Conservation (phyloP, 2,329 filamentous ascomycete species). For the Trichoderma gracile region DNA sequence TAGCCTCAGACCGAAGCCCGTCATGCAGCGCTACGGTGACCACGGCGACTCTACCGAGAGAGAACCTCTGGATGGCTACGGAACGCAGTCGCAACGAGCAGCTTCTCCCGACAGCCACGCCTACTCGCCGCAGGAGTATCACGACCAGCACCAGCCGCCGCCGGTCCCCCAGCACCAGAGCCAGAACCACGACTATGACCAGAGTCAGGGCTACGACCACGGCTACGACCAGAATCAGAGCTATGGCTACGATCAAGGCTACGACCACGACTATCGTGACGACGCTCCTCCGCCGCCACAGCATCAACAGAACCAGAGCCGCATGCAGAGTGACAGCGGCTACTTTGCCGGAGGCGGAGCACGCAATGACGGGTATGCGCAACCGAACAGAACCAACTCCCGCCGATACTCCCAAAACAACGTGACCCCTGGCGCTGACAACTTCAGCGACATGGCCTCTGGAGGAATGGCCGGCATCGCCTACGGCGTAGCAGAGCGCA, state of each 20-base stretch:
- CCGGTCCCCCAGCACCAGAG: conserved; percentile 1
- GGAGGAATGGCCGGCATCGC: conserved; percentile 70
- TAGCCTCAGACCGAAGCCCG: background rate
- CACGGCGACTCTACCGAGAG: conserved; percentile 39
- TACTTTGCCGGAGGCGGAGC: conserved; percentile 10
- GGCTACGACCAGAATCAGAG: background rate
- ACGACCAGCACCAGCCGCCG: conserved; percentile 28
- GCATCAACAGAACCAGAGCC: background rate
- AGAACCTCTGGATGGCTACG: conserved; percentile 38
- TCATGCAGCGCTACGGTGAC: conserved; percentile 39
- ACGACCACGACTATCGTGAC: background rate
- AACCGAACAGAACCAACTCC: conserved; percentile 1
- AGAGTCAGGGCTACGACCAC: conserved; percentile 16
- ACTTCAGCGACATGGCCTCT: conserved; percentile 61
- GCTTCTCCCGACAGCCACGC: conserved; percentile 29
- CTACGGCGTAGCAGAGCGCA: conserved; percentile 63
- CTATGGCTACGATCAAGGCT: conserved; percentile 7
- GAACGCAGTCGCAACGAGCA: conserved; percentile 27
- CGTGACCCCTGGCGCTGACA: conserved; percentile 65
- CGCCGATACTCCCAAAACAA: conserved; percentile 33
- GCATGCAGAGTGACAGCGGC: conserved; percentile 1
- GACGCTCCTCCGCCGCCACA: conserved; percentile 24
- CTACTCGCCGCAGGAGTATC: conserved; percentile 31
- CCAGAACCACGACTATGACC: conserved; percentile 18
- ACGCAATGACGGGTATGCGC: conserved; percentile 19